Conservation (phyloP, 2,329 filamentous ascomycete genomes). For the Alternaria solani region DNA sequence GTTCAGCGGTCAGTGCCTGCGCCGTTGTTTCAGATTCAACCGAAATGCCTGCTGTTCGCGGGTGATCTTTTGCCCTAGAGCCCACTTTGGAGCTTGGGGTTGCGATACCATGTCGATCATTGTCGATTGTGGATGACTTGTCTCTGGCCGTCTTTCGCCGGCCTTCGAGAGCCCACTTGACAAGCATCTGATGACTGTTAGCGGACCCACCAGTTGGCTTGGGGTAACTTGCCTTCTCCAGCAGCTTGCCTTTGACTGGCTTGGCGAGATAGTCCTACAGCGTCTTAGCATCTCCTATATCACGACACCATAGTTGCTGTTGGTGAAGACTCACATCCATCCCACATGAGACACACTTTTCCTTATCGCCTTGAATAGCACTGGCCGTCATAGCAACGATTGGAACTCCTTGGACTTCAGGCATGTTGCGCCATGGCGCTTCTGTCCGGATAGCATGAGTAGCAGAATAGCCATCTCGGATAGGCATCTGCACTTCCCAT, state of each 20-base stretch:
- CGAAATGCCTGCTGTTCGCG: conserved; percentile 36
- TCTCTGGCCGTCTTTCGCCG: conserved; percentile 45
- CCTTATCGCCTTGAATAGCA: conserved; percentile 77
- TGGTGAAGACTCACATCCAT: conserved; percentile 65
- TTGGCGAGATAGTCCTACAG: conserved; percentile 47
- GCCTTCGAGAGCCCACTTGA: conserved; percentile 69
- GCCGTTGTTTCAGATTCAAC: conserved; percentile 48
- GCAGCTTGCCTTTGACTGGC: conserved; percentile 71
- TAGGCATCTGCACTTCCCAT: conserved; percentile 39
- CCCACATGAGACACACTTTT: conserved; percentile 74
- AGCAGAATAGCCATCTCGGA: conserved; percentile 79
- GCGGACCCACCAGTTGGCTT: conserved; percentile 17
- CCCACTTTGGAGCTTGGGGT: conserved; percentile 23
- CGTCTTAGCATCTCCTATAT: conserved; percentile 28
- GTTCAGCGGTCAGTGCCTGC: conserved; percentile 44
- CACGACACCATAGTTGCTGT: conserved; percentile 12
- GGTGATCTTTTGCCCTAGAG: conserved; percentile 39
- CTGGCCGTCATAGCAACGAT: conserved; percentile 86
- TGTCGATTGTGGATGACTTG: conserved; percentile 29
- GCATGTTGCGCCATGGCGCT: conserved; percentile 67
- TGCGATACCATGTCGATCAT: conserved; percentile 39
- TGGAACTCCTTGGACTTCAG: conserved; percentile 67
- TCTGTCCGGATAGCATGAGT: conserved; percentile 77
- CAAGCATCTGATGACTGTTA: conserved; percentile 59
- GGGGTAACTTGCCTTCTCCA: conserved; percentile 62